Conservation (phyloP, 1,139 yeast genomes). For the Debaryomycetaceae sp. region DNA sequence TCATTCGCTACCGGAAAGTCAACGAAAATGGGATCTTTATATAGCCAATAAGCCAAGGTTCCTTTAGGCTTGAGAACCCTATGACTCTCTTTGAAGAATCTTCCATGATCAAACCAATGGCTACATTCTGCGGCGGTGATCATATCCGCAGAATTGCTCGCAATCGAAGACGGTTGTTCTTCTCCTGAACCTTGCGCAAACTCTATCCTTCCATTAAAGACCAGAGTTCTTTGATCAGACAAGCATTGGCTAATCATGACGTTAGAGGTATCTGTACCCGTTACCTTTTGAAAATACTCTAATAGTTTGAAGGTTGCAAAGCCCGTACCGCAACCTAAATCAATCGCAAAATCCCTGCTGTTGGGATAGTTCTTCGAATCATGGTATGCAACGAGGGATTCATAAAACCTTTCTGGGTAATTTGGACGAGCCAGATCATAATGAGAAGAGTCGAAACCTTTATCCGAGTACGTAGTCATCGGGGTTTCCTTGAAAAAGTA, state of each 20-base stretch:
- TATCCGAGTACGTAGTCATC: slow-evolving; percentile 40
- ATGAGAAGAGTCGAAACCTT: slow-evolving; percentile 30
- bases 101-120: slow-evolving; percentile 68
- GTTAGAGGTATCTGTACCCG: slow-evolving; percentile 42
- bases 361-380: slow-evolving; percentile 10
- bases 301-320: slow-evolving; percentile 61
- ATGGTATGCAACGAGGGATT: slow-evolving; percentile 29
- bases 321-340: slow-evolving; percentile 86
- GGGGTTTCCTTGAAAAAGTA: not conserved
- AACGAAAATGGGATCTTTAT: slow-evolving; percentile 60
- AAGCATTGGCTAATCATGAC: slow-evolving; percentile 7
- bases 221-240: slow-evolving; percentile 7
- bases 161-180: slow-evolving; percentile 16
- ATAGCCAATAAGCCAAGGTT: slow-evolving; percentile 76
- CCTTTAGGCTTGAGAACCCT: slow-evolving; percentile 56
- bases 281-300: slow-evolving; percentile 41
- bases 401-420: slow-evolving; percentile 33
- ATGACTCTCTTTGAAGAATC: slow-evolving; percentile 49
- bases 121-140: slow-evolving; percentile 75
- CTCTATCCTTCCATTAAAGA: slow-evolving; percentile 11
- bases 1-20: slow-evolving; percentile 40
- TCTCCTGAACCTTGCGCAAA: slow-evolving; percentile 35
- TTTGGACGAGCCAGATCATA: slow-evolving; percentile 37
- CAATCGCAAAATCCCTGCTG: slow-evolving; percentile 41
- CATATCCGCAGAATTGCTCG: slow-evolving; percentile 45